Base-by-base conservation (phyloP, 805 yeast genomes). In the Suhomyces vadensis region DNA sequence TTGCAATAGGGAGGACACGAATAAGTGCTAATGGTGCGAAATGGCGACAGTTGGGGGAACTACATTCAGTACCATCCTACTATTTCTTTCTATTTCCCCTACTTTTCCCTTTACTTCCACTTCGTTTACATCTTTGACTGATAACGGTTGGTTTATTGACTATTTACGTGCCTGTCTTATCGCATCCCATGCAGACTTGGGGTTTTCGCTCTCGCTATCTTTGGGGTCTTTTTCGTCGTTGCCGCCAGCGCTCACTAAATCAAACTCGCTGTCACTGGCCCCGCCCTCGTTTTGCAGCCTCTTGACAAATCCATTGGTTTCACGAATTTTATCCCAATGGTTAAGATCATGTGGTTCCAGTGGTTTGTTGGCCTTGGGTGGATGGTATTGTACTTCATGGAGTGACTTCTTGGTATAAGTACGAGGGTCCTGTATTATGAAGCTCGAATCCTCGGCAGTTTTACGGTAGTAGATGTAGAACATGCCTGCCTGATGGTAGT, bases 301-400 rank as follows among this genome's bases (percentile, higher is more conserved):
- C 7, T 29, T 20, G 4, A 29, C 33, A 42, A 60, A 63, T 8
- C 71, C 71, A 47, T 65, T 67, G 24, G 56, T 58, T 20, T 52
- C 46, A 29, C 75, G 50, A n/a, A 69, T 61, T 43, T 61, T 55
- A 16, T 65, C 70, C 75, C 75, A 69, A 29, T 29, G 33, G 20
- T 13, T 29, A 24, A 60, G 61, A 4, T 64, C 51, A 27, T 49
- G 27, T 13, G 14, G 27, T 8, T 3, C 37, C 4, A 24, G 35
- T 21, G 9, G 26, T 4, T 14, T 23, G 16, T 26, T 13, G 21
- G 9, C 33, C 25, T 25, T 33, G 20, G 26, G 42, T 4, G 53
- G 53, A 31, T 50, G 51, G 26, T 42, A 50, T 37, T 57, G 58
- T 16, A 67, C 69, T 41, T 63, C 64, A 41, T 66, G 67, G 11